Base-by-base conservation (phyloP, 345 rosid species). In the Anastatica hierochuntica region DNA sequence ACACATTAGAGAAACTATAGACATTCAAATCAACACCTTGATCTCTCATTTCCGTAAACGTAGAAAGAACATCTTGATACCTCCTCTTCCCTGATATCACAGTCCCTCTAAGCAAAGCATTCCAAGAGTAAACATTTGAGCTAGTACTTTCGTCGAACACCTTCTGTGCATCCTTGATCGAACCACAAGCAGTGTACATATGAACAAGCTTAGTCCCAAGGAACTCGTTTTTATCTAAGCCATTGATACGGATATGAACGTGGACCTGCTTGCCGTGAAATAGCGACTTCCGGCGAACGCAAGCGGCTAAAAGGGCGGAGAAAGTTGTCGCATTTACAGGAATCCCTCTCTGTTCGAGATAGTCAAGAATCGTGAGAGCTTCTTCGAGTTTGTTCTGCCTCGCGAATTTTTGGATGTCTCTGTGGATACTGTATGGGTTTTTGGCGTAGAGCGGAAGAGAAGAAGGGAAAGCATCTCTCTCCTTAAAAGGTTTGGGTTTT, bases 41-140 rank as follows among this genome's bases (percentile, higher is more conserved):
- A 37, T 70, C 80, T 42, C 89, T 66, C 98, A 86, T 84, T 68
- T 80, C 77, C 13, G 67, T 29, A 67, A 70, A 90, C 30, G 83
- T 66, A 51, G 75, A 66, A 29, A 84, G 66, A 54, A 81, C 87
- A 59, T 86, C 83, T 19, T 49, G 53, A 65, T 82, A 90, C 41
- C 68, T 46, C 44, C 72, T 81, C 60, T 72, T 59, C 26, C 96
- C 96, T 6, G 79, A 79, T 19, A 82, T 64, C 31, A 90, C 96
- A 31, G 75, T 71, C 13, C 98, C 98, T 61, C 95, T 75, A 55
- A 90, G 80, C 76, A 90, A 63, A 0, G 96, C 98, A 56, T 90
- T 90, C 82, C 92, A 86, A 0, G 85, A 76, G 24, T 90, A 77
- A 48, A 80, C 84, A 14, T 73, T 77, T 24, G 49, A 59, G 54